phyloP scores from a whole-genome alignment of 2,329 filamentous ascomycete species.

The Trichoderma citrinoviride region DNA sequence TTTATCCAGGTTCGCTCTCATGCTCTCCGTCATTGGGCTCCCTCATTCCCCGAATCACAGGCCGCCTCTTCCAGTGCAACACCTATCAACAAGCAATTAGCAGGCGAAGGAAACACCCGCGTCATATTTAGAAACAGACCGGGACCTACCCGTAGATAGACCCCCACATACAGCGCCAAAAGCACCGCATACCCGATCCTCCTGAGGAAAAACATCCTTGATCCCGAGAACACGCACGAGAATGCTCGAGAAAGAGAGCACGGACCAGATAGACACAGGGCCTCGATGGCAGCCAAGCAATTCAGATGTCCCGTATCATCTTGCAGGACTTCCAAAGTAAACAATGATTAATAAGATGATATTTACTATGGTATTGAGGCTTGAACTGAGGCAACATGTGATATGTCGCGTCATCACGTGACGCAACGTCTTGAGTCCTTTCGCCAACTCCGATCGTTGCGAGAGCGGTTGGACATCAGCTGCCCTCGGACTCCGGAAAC shows the following conservation, averaged over 20 bases:
- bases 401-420: no score
- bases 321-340: background rate
- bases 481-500: no score
- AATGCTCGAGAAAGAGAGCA: background rate
- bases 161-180: slow-evolving; percentile 15
- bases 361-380: background rate
- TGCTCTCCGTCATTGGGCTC: background rate
- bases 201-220: background rate
- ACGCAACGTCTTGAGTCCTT: no score
- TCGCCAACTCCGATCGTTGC: no score
- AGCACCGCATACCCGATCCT: slow-evolving; percentile 12
- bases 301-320: background rate
- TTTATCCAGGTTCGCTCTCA: background rate
- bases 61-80: background rate
- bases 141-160: slow-evolving; percentile 1
- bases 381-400: background rate
- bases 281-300: background rate
- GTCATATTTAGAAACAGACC: background rate
- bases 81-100: background rate
- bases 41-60: background rate
- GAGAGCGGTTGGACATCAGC: no score
- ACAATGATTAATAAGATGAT: no score
- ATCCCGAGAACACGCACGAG: background rate
- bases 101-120: background rate
- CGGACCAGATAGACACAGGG: background rate